These are phyloP conservation scores for Dimocarpus longan DNA, from an alignment of 345 rosid species.

Conservation along the genomic window DNA sequence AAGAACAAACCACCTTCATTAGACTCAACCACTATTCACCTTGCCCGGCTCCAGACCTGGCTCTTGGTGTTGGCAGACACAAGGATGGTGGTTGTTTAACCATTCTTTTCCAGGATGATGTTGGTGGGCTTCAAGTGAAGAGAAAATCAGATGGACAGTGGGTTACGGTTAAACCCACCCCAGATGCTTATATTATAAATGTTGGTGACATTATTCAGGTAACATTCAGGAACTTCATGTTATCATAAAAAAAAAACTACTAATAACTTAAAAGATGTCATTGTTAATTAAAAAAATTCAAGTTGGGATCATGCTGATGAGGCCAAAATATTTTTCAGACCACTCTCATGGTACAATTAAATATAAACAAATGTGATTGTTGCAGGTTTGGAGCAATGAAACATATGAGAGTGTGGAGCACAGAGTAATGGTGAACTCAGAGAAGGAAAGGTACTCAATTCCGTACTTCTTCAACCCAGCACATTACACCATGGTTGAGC, in stretches of 20 bases:
- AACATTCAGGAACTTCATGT: not conserved
- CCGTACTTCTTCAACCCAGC: constrained; percentile 48
- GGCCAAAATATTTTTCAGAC: too few relatives aligned
- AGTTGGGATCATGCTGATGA: too few relatives aligned
- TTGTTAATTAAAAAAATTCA: too few relatives aligned
- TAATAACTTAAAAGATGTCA: too few relatives aligned
- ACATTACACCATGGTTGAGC: constrained; percentile 44
- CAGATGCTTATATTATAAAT: constrained; percentile 33
- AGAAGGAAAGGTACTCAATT: constrained; percentile 49
- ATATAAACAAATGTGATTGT: not conserved
- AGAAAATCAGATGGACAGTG: constrained; percentile 43
- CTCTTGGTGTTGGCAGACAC: constrained; percentile 40
- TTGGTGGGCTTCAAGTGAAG: constrained; percentile 42
- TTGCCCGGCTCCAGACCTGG: constrained; percentile 38
- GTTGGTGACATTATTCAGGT: constrained; percentile 42
- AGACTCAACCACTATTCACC: constrained; percentile 44
- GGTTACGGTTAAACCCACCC: constrained; percentile 36
- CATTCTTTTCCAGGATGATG: constrained; percentile 40
- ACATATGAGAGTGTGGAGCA: constrained; percentile 53
- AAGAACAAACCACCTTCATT: constrained; percentile 29
- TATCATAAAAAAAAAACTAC: too few relatives aligned
- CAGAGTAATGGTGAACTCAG: constrained; percentile 45
- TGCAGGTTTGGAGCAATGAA: constrained; percentile 59
- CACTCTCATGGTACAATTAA: too few relatives aligned
- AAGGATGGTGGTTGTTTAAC: constrained; percentile 33